Evolutionary conservation across 371 early-diverging fungal species (phyloP), one percentile per base, ranked within the genome.

Genomic region (Coemansia linderi): DNA sequence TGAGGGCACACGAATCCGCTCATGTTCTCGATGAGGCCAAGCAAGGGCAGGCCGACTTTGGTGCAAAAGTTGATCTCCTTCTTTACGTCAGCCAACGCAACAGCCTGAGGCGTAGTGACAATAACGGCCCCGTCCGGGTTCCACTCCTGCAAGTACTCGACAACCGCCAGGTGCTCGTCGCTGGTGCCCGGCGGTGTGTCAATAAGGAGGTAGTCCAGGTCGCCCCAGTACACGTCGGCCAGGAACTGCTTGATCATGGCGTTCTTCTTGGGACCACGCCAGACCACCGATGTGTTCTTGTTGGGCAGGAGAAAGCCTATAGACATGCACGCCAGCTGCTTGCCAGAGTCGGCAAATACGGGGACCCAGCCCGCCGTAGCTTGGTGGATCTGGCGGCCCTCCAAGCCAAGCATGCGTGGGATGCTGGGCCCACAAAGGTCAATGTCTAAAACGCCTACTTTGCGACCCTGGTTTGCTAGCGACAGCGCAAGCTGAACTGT

Each of bases 181-280:
- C 97, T 94, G 0, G 99, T 96, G 31, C 99, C 99, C 4, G 99
- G 99, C 12, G 99, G 99, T 29, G 99, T 99, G 80, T 99, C 99
- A 24, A 98, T 89, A 22, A 99, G 83, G 40, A 99, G 83, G 78
- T 89, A 97, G 77, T 99, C 99, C 66, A 98, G 83, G 22, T 85
- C 84, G 31, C 95, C 95, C 96, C 97, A 96, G 79, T 93, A 93
- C 1, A 97, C 98, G 75, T 99, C 98, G 52, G 92, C 88, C 52
- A 98, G 82, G 72, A 99, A 98, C 85, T 97, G 96, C 71, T 96
- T 95, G 72, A 99, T 95, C 81, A 99, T 80, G 13, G 94, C 94
- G 68, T 91, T 92, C 87, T 98, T 98, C 75, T 97, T 98, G 27
- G 97, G 97, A 0, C 99, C 99, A 63, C 99, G 86, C 99, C 99